These are phyloP conservation scores for Penicillium ucsense DNA, from an alignment of 495 filamentous ascomycete species.

Conservation along the genomic window DNA sequence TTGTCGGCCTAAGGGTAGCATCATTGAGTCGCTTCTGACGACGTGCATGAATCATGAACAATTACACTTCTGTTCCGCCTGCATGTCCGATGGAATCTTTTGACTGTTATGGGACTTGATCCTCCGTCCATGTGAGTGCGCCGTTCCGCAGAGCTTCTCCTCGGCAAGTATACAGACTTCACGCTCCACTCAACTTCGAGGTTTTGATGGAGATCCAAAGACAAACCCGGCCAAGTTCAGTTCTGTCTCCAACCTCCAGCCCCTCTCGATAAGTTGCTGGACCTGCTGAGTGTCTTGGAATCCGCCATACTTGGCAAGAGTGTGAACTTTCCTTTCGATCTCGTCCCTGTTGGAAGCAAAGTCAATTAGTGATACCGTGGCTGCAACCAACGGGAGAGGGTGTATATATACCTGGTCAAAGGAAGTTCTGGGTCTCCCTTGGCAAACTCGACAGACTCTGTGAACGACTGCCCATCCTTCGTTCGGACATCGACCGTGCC, in stretches of 20 bases:
- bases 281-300: conserved; percentile 12
- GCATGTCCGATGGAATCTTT: too few relatives aligned
- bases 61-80: too few relatives aligned
- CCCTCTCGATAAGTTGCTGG: conserved; percentile 14
- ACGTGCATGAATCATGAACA: too few relatives aligned
- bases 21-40: too few relatives aligned
- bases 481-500: conserved; percentile 22
- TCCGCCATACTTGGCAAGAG: conserved; percentile 20
- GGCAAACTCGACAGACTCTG: conserved; percentile 18
- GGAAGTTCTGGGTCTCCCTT: conserved; percentile 27
- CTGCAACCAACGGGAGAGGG: not conserved
- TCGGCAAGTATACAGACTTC: too few relatives aligned
- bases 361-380: not conserved
- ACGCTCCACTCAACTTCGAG: too few relatives aligned
- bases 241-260: conserved; percentile 21
- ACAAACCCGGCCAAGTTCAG: conserved; percentile 14
- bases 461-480: conserved; percentile 17
- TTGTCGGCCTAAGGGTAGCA: not conserved
- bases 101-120: not conserved
- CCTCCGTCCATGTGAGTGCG: too few relatives aligned
- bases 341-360: conserved; percentile 11
- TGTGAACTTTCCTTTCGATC: conserved; percentile 16
- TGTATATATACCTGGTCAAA: conserved; percentile 18
- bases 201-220: not conserved
- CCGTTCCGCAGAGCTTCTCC: too few relatives aligned